phyloP scores from a whole-genome alignment of 2,329 filamentous ascomycete species.

The Stachybotrys chartarum region DNA sequence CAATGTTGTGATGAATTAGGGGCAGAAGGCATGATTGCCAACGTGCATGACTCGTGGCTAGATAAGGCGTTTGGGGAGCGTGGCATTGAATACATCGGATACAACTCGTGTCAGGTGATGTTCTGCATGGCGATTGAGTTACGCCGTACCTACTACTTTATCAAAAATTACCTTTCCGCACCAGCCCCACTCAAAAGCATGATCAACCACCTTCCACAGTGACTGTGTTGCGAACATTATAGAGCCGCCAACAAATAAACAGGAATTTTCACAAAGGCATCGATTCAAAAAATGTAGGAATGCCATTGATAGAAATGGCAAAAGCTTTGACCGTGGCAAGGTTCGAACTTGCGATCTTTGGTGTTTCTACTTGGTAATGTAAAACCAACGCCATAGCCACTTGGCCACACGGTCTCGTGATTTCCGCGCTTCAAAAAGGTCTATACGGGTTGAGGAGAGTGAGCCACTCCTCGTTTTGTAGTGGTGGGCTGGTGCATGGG shows the following conservation, averaged over 20 bases:
- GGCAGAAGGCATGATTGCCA: neutral
- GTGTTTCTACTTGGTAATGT: neutral
- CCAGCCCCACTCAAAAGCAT: no score
- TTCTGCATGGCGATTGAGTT: neutral
- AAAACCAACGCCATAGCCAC: neutral
- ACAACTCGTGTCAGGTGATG: neutral
- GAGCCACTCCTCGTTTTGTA: neutral
- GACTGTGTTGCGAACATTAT: no score
- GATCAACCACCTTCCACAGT: no score
- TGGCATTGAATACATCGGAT: constrained; percentile 10
- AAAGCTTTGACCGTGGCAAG: neutral
- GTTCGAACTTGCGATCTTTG: neutral
- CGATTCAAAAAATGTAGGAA: neutral
- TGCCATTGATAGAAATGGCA: neutral
- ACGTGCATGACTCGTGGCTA: constrained; percentile 14
- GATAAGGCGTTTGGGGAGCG: constrained; percentile 19
- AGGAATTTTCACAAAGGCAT: neutral
- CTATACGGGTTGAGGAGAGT: neutral
- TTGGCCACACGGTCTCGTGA: neutral
- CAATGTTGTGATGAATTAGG: neutral
- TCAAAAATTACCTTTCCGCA: no score
- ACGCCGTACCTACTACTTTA: no score
- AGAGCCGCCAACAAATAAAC: no score
- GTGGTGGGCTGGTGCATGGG: neutral
- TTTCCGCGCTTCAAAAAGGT: neutral